Evolutionary conservation across 106 monocot genomes (phyloP), one percentile per base, ranked within the genome.

Genomic region (Triglochin maritima): DNA sequence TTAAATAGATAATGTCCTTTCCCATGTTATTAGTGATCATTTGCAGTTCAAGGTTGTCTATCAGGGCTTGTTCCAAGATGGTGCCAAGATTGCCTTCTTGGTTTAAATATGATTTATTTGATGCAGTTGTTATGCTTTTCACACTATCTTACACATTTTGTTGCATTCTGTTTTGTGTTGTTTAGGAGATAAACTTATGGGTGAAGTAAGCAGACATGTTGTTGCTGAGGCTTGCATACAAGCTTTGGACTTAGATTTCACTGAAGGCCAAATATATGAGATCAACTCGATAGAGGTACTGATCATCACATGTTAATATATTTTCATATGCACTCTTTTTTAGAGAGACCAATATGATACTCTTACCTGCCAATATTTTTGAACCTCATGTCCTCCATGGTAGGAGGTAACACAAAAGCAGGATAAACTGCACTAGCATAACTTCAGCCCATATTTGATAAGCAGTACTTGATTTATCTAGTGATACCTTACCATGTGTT

Each of bases 171-270:
- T 49, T 46, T 64, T 64, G 47, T 15, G 45, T 62, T 59, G 72
- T 46, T 54, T 72, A 90, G 96, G 96, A 44, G 96, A 96, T 71
- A 82, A 91, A 58, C 85, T 96, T 74, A 80, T 88, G 58, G 90
- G 96, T 57, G 96, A 96, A 71, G 83, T 77, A 17, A 96, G 96
- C 78, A 90, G 96, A 74, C 85, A 91, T 59, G 90, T 88, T 29
- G 96, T 91, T 6, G 96, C 96, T 54, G 96, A 96, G 84, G 96
- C 96, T 46, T 96, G 90, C 74, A 88, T 96, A 78, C 96, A 96
- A 72, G 91, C 91, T 11, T 61, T 96, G 73, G 96, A 96, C 72
- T 80, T 91, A 47, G 87, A 86, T 11, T 80, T 69, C 57, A 88
- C 96, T 10, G 16, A 80, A 75, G 83, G 91, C 47, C 78, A 96